These are phyloP conservation scores for Spencermartinsiella ligniputridi DNA, from an alignment of 1,139 yeast species.

Conservation along the genomic window DNA sequence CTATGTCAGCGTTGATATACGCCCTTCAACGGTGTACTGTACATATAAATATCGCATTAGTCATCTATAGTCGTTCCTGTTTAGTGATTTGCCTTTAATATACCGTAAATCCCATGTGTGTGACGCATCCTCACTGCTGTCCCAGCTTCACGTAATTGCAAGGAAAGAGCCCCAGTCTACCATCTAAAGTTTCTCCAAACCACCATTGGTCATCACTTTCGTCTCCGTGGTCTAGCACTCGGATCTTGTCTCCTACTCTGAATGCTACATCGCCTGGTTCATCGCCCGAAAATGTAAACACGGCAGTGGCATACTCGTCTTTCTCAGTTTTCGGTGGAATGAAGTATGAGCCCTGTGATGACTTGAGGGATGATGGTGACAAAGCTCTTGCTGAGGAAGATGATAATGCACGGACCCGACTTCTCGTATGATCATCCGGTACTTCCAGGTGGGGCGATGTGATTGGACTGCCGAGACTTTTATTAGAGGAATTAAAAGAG, in stretches of 20 bases:
- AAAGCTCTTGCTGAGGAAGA: slow-evolving; percentile 26
- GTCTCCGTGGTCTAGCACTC: slow-evolving; percentile 39
- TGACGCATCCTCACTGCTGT: no score
- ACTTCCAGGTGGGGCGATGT: slow-evolving; percentile 3
- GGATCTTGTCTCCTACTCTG: slow-evolving; percentile 46
- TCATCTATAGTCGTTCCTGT: no score
- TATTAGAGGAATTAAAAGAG: not conserved
- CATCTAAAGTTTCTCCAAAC: slow-evolving; percentile 49
- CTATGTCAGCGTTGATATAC: no score
- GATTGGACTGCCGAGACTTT: slow-evolving; percentile 4
- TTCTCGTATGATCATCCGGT: slow-evolving; percentile 5
- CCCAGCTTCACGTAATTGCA: slow-evolving; percentile 48
- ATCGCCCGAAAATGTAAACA: slow-evolving; percentile 35
- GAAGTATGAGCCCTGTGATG: slow-evolving; percentile 10
- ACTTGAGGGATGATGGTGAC: slow-evolving; percentile 15
- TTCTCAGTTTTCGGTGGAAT: slow-evolving; percentile 18
- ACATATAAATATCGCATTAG: no score
- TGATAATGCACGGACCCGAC: slow-evolving; percentile 25
- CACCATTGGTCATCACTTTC: slow-evolving; percentile 51
- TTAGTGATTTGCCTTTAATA: no score
- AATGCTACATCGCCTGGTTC: slow-evolving; percentile 50
- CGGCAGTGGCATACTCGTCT: slow-evolving; percentile 33
- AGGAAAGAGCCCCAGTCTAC: slow-evolving; percentile 51
- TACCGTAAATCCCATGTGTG: no score
- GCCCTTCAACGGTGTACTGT: no score